phyloP scores from a whole-genome alignment of 495 filamentous ascomycete genomes.

The Astrothelium subdiscretum region DNA sequence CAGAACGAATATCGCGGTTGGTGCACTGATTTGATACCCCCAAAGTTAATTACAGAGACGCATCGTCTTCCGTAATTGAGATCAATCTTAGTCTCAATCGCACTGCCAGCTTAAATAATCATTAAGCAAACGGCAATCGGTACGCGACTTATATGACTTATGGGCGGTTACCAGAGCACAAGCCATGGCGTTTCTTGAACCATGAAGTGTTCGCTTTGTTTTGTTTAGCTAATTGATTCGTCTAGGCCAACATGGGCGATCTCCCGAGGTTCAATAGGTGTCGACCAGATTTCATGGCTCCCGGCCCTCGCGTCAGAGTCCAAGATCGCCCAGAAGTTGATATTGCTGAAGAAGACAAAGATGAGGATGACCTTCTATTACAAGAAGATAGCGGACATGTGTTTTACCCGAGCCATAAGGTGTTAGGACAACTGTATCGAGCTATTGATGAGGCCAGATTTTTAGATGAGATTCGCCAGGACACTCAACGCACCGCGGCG shows the following conservation, averaged over 20 bases:
- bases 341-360: slow-evolving; percentile 36
- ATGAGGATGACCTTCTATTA: slow-evolving; percentile 40
- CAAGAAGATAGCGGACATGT: slow-evolving; percentile 20
- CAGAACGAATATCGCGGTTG: too few relatives aligned
- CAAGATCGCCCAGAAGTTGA: slow-evolving; percentile 33
- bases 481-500: slow-evolving; percentile 13
- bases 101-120: too few relatives aligned
- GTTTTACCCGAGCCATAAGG: slow-evolving; percentile 59
- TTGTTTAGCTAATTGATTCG: background rate
- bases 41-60: too few relatives aligned
- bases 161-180: too few relatives aligned
- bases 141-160: too few relatives aligned
- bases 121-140: too few relatives aligned
- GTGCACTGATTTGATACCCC: too few relatives aligned
- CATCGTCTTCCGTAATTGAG: too few relatives aligned
- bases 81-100: too few relatives aligned
- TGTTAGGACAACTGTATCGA: slow-evolving; percentile 62
- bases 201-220: too few relatives aligned
- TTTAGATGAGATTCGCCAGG: slow-evolving; percentile 42
- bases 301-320: slow-evolving; percentile 48
- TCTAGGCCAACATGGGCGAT: slow-evolving; percentile 30
- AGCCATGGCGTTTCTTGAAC: too few relatives aligned
- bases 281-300: slow-evolving; percentile 56
- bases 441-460: slow-evolving; percentile 62
- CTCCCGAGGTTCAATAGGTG: slow-evolving; percentile 31